phyloP scores from a whole-genome alignment of 106 monocot genomes.

The Narthecium ossifragum region DNA sequence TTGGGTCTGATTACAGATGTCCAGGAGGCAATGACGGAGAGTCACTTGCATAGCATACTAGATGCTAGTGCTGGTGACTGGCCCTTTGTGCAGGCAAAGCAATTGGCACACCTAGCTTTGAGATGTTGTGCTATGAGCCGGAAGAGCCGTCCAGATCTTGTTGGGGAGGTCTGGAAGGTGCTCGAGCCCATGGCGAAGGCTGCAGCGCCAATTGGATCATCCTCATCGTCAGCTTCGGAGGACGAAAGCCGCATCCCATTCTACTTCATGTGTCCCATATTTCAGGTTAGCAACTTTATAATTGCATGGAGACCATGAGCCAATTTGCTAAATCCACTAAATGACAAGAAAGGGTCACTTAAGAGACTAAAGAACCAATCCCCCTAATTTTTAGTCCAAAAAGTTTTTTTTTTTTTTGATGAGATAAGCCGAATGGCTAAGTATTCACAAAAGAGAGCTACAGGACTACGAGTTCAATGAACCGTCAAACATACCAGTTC shows the following conservation, averaged over 20 bases:
- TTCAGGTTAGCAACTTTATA: constrained; percentile 10
- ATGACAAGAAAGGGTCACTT: no score
- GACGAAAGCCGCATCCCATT: constrained; percentile 1
- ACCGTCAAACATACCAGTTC: no score
- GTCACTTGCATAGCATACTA: constrained; percentile 12
- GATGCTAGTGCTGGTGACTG: constrained; percentile 31
- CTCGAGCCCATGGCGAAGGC: constrained; percentile 7
- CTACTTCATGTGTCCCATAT: constrained; percentile 21
- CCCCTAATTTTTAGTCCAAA: no score
- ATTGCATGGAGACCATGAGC: not conserved
- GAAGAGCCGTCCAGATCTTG: constrained; percentile 16
- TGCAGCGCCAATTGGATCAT: not conserved
- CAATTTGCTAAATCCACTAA: no score
- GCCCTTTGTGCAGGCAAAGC: constrained; percentile 22
- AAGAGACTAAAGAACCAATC: no score
- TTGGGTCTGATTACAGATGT: constrained; percentile 13
- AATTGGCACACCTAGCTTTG: constrained; percentile 13
- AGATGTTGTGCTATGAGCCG: constrained; percentile 24
- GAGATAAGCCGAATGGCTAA: no score
- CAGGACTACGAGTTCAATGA: no score
- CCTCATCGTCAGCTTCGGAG: not conserved
- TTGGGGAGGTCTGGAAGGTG: constrained; percentile 15
- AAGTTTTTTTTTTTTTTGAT: no score
- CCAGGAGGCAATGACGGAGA: constrained; percentile 3
- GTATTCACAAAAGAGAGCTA: no score